Percentiles rank a stretch among this genome's conserved stretches.
phyloP scores from a whole-genome alignment of 2,329 filamentous ascomycete genomes.

The Penicillium sp. region DNA sequence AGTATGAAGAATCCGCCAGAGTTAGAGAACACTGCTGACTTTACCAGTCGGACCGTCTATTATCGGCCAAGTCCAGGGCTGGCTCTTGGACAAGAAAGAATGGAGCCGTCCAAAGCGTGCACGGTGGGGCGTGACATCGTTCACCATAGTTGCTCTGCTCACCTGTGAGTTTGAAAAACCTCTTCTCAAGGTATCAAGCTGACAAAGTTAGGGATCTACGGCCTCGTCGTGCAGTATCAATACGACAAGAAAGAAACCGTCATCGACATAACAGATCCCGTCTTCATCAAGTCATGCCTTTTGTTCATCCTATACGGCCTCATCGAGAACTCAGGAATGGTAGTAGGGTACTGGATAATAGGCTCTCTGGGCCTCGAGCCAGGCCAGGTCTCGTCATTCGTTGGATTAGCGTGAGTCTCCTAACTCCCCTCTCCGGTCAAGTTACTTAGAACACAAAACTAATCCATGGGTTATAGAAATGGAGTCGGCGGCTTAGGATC shows the following conservation, averaged over 20 bases:
- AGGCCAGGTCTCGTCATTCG: conserved; percentile 1
- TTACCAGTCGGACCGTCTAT: background rate
- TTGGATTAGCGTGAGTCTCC: background rate
- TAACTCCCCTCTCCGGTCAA: too few species aligned
- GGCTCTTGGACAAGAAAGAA: conserved; percentile 5
- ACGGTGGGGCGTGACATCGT: background rate
- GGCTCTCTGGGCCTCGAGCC: conserved; percentile 8
- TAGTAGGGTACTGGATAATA: conserved; percentile 3
- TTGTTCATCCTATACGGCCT: conserved; percentile 4
- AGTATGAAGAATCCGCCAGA: background rate
- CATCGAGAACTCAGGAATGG: conserved; percentile 5
- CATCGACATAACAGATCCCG: conserved; percentile 1
- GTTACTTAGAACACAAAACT: too few species aligned
- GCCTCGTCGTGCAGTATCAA: conserved; percentile 8
- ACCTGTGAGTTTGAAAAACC: background rate
- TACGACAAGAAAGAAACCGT: background rate
- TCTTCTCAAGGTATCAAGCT: background rate
- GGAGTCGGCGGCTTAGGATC: background rate
- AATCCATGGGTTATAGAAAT: background rate
- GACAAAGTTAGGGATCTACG: background rate
- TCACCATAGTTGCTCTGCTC: background rate
- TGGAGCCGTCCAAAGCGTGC: background rate
- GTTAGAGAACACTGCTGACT: background rate
- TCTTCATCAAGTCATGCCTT: conserved; percentile 2
- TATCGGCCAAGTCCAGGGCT: conserved; percentile 5